A percentile compares a stretch with the other conserved stretches of the same genome.
Conservation (phyloP, 2,329 filamentous ascomycete genomes). For the Aureobasidium sp. region DNA sequence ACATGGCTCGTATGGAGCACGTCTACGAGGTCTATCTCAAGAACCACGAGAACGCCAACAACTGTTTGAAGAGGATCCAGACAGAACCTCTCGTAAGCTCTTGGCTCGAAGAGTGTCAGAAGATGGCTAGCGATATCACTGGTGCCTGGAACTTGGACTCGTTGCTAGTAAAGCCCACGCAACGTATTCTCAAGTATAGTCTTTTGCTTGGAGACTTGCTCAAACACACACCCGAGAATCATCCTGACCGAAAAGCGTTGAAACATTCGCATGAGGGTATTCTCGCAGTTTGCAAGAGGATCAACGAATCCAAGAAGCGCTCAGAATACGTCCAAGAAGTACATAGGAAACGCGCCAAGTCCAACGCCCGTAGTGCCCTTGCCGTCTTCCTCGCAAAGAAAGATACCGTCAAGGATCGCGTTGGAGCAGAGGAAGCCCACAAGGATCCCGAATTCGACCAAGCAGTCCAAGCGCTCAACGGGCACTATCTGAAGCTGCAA, state of each 20-base stretch:
- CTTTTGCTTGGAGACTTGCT: constrained; percentile 74
- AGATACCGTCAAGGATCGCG: constrained; percentile 71
- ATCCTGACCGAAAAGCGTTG: constrained; percentile 68
- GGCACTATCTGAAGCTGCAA: constrained; percentile 86
- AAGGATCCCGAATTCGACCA: constrained; percentile 78
- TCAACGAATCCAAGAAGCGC: constrained; percentile 93
- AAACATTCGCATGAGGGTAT: constrained; percentile 65
- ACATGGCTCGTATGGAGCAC: constrained; percentile 53
- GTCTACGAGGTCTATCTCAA: constrained; percentile 58
- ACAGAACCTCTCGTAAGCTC: constrained; percentile 56
- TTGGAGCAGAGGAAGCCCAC: constrained; percentile 55
- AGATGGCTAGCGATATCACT: constrained; percentile 85
- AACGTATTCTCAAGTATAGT: constrained; percentile 89
- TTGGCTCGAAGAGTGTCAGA: constrained; percentile 89
- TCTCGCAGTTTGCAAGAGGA: constrained; percentile 54
- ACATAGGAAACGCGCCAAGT: constrained; percentile 76
- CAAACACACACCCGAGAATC: constrained; percentile 68
- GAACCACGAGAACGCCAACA: constrained; percentile 57
- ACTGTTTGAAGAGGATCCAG: constrained; percentile 48
- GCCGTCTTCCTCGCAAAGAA: constrained; percentile 83
- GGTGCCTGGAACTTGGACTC: constrained; percentile 92
- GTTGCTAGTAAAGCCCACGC: constrained; percentile 92
- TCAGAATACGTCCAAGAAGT: constrained; percentile 89
- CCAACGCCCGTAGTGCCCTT: constrained; percentile 74
- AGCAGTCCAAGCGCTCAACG: constrained; percentile 77